phyloP scores from a whole-genome alignment of 305 asterid genomes.

The Rubia balearica region DNA sequence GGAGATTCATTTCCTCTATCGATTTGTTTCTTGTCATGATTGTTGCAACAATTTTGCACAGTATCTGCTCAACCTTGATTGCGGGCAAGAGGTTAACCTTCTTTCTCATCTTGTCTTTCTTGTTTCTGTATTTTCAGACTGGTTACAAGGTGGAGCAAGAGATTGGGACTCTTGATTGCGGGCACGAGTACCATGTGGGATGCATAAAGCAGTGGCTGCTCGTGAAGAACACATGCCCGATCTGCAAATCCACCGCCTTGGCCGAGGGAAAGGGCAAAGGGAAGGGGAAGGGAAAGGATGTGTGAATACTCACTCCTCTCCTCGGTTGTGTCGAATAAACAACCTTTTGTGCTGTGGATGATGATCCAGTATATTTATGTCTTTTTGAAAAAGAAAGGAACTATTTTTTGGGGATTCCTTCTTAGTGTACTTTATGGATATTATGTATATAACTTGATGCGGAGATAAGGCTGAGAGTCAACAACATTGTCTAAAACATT shows the following conservation, averaged over 20 bases:
- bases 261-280: conserved; percentile 15
- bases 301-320: conserved; percentile 6
- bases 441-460: conserved; percentile 37
- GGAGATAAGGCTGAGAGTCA: conserved; percentile 25
- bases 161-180: conserved; percentile 28
- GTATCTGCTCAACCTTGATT: no score
- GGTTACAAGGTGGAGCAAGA: conserved; percentile 28
- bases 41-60: background rate
- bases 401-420: conserved; percentile 6
- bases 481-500: conserved; percentile 18
- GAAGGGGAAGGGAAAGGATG: conserved; percentile 13
- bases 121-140: conserved; percentile 19
- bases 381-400: conserved; percentile 9
- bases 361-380: conserved; percentile 15
- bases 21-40: background rate
- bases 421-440: conserved; percentile 18
- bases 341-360: conserved; percentile 7
- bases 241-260: conserved; percentile 30
- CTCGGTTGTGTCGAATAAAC: conserved; percentile 7
- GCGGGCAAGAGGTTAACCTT: no score
- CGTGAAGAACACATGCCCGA: conserved; percentile 37
- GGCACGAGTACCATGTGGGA: conserved; percentile 38
- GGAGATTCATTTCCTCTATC: no score
- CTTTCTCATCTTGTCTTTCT: background rate
- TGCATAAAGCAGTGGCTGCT: conserved; percentile 36